Conservation (phyloP, 805 yeast species). For the Pichia nakasei region DNA sequence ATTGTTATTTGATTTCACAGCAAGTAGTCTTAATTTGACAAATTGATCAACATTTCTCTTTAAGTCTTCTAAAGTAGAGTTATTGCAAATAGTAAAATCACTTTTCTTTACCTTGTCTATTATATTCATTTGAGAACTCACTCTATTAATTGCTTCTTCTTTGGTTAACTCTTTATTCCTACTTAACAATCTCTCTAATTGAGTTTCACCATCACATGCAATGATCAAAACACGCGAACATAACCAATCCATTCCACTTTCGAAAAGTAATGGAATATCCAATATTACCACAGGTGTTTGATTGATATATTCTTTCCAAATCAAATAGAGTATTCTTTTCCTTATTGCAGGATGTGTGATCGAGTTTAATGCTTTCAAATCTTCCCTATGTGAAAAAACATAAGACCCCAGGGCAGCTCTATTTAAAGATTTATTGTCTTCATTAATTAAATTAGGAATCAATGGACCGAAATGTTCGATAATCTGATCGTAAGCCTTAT, state of each 20-base stretch:
- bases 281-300: slow-evolving; percentile 57
- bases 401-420: slow-evolving; percentile 67
- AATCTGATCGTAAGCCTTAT: slow-evolving; percentile 57
- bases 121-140: slow-evolving; percentile 66
- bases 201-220: slow-evolving; percentile 47
- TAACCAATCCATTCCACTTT: slow-evolving; percentile 55
- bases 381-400: slow-evolving; percentile 56
- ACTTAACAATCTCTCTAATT: slow-evolving; percentile 49
- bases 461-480: slow-evolving; percentile 48
- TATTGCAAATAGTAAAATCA: slow-evolving; percentile 63
- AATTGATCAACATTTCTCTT: slow-evolving; percentile 34
- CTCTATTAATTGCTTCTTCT: slow-evolving; percentile 65
- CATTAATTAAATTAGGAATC: slow-evolving; percentile 42
- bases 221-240: slow-evolving; percentile 72
- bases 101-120: slow-evolving; percentile 48
- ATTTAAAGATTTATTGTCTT: slow-evolving; percentile 49
- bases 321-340: slow-evolving; percentile 49
- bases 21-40: slow-evolving; percentile 15
- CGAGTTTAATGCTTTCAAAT: slow-evolving; percentile 51
- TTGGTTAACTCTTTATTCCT: slow-evolving; percentile 61
- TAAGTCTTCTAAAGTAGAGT: slow-evolving; percentile 35
- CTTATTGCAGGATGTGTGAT: slow-evolving; percentile 87
- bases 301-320: slow-evolving; percentile 47
- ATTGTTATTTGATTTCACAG: background rate
- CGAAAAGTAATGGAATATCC: slow-evolving; percentile 89